Evolutionary conservation across 2,329 filamentous ascomycete species (phyloP), one percentile per base, ranked within the genome.

Genomic region (Trichophyton schoenleinii): DNA sequence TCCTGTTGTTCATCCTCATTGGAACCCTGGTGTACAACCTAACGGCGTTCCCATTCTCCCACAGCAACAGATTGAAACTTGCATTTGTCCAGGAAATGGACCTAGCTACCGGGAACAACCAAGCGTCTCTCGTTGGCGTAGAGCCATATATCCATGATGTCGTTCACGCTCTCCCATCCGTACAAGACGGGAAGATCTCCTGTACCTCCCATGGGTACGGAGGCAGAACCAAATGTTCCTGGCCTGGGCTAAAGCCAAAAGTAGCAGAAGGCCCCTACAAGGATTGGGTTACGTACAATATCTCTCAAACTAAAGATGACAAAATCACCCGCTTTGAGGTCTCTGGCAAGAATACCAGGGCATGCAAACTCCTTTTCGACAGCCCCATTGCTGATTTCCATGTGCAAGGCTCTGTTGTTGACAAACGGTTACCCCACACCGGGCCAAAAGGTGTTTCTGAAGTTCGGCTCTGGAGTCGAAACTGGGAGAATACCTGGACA

Each of bases 21-120:
- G 88, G 80, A 34, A 95, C 90, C 0, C 75, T 95, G 31, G 81
- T 91, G 61, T 97, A 96, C 77, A 95, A 95, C 70, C 81, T 96
- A 3, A 75, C 83, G 1, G 89, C 88, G 1, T 96, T 96, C 72
- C 94, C 94, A 0, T 97, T 97, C 74, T 94, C 89, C 0, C 76
- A 82, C 22, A 81, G 84, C 63, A 88, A 86, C 70, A 83, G 89
- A 42, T 84, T 95, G 72, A 97, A 97, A 73, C 80, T 92, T 57
- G 95, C 86, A 73, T 96, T 97, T 72, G 78, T 88, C 58, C 91
- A 99, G 71, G 82, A 83, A 8, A 78, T 96, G 57, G 83, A 96
- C 66, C 81, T 96, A 8, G 87, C 89, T 66, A 83, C 80, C 3
- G 85, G 86, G n/a, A 76, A 80, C 13, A 89, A 90, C 66, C 78